Percentiles rank a stretch among this genome's conserved stretches.
These are phyloP conservation scores for Apostasia shenzhenica DNA, from an alignment of 106 monocot species.

Conservation along the genomic window DNA sequence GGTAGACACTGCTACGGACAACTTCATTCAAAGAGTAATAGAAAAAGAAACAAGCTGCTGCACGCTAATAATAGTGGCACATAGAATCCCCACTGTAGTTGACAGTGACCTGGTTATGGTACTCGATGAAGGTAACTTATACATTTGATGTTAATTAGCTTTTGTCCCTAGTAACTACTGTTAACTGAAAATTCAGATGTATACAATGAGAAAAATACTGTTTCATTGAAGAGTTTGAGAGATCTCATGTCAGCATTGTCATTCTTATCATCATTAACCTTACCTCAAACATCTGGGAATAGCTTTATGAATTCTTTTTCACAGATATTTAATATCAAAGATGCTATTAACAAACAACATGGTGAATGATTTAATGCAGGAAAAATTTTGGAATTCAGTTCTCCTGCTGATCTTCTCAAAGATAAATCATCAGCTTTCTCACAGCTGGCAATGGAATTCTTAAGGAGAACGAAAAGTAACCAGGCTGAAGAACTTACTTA, in stretches of 20 bases:
- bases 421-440: slow-evolving; percentile 62
- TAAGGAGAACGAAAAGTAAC: slow-evolving; percentile 29
- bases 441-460: slow-evolving; percentile 56
- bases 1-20: slow-evolving; percentile 84
- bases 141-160: background rate
- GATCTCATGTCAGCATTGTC: no score
- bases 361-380: slow-evolving; percentile 28
- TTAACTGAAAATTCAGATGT: background rate
- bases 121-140: slow-evolving; percentile 60
- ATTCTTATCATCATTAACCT: no score
- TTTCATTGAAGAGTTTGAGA: background rate
- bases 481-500: slow-evolving; percentile 10
- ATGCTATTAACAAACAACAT: no score
- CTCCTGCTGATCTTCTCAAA: slow-evolving; percentile 43
- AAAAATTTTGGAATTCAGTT: slow-evolving; percentile 55
- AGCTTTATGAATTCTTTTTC: no score
- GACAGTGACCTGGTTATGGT: slow-evolving; percentile 79
- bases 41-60: slow-evolving; percentile 52
- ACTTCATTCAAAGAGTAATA: slow-evolving; percentile 72
- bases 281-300: no score
- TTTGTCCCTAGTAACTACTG: no score
- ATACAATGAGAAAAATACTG: background rate
- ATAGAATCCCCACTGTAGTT: slow-evolving; percentile 77
- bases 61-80: slow-evolving; percentile 81
- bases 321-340: no score